Percentiles rank a stretch among this genome's conserved stretches.
phyloP scores from a whole-genome alignment of 2,329 filamentous ascomycete genomes.

The Anisogramma anomala region DNA sequence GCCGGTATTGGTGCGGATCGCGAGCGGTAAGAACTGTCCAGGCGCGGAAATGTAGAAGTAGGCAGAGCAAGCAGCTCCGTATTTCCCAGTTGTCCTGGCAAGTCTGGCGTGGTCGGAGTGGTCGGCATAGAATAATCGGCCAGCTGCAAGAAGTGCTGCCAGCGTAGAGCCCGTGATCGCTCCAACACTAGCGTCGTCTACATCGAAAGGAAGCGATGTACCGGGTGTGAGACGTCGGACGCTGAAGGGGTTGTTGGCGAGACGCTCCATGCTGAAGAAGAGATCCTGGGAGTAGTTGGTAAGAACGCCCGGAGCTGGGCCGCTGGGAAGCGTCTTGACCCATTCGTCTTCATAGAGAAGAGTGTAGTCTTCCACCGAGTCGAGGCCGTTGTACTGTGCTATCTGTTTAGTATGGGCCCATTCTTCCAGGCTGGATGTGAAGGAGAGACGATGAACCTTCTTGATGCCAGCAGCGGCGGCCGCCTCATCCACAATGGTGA shows the following conservation, averaged over 20 bases:
- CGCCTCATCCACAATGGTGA: background rate
- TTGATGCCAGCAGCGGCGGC: background rate
- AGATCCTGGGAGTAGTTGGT: conserved; percentile 34
- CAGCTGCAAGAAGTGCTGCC: conserved; percentile 21
- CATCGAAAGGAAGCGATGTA: conserved; percentile 23
- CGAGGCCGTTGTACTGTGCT: conserved; percentile 20
- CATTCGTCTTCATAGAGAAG: conserved; percentile 31
- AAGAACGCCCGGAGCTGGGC: conserved; percentile 25
- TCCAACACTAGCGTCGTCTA: conserved; percentile 21
- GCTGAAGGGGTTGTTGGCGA: conserved; percentile 29
- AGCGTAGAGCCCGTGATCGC: conserved; percentile 24
- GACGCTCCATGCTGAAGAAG: conserved; percentile 34
- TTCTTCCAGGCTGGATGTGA: background rate
- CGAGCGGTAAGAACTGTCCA: conserved; percentile 34
- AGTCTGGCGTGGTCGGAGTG: conserved; percentile 25
- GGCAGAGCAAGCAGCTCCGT: conserved; percentile 30
- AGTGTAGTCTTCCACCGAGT: conserved; percentile 26
- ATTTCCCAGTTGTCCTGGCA: conserved; percentile 20
- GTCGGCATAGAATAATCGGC: conserved; percentile 32
- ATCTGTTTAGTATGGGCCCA: background rate
- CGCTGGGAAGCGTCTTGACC: conserved; percentile 24
- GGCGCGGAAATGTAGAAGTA: conserved; percentile 33
- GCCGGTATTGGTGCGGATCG: conserved; percentile 33
- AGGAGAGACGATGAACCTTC: background rate
- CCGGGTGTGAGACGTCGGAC: conserved; percentile 23